Base-by-base conservation (phyloP, 495 filamentous ascomycete species). In the Penicillium silybi region DNA sequence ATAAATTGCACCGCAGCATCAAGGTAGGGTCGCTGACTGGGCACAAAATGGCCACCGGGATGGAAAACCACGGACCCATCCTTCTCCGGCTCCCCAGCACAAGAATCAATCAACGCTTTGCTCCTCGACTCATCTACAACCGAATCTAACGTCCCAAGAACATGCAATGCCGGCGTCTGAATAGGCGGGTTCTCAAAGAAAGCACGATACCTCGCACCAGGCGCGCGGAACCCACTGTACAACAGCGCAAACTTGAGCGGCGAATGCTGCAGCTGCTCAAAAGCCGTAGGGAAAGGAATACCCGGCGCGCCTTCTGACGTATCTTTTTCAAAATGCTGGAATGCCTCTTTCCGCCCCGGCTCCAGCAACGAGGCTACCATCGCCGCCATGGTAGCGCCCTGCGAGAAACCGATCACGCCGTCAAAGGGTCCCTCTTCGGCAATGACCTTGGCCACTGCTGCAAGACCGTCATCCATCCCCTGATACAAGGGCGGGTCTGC, bases 31-130 rank as follows among this genome's bases (percentile, higher is more conserved):
- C 86, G 86, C 58, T 82, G 80, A 46, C 87, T 83, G 0, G 93
- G 93, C 61, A 98, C 75, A 64, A 92, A 95, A 68, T 98, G 93
- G 0, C 93, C 92, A 13, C 93, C 93, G 2, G 93, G 92, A 75
- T 97, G 93, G 58, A 80, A 84, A 35, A 95, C 79, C 27, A 91
- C 84, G 54, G 71, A 79, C 9, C 70, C 80, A 13, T 82, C 82
- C 40, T 63, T 65, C 59, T 73, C 73, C 16, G 72, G 67, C 40
- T 75, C 68, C 1, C 79, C 74, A 46, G 65, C 76, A 69, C 88
- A 95, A 44, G 80, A 76, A 16, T 86, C 81, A 32, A 88, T 77
- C 56, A 97, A 67, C 46, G 73, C 73, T 62, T 77, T 64, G 64
- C 79, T 86, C 61, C 88, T 71, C 41, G 59, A 58, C 76, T 96